phyloP scores from a whole-genome alignment of 495 filamentous ascomycete genomes.

The Hypomontagnella monticulosa region DNA sequence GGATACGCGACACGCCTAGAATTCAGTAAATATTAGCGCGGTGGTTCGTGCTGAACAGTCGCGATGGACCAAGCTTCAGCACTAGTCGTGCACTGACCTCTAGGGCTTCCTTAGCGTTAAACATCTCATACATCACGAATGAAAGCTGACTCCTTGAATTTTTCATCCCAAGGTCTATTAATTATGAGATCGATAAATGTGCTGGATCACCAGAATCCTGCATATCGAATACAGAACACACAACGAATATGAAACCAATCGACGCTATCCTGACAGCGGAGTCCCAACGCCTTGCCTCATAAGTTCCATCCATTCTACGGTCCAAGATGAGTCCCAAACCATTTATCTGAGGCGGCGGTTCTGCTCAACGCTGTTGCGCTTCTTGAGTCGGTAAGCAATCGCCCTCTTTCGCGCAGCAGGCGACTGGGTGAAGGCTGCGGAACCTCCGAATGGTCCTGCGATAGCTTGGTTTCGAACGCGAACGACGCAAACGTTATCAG shows the following conservation, averaged over 20 bases:
- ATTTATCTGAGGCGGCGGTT: slow-evolving; percentile 37
- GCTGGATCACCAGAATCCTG: slow-evolving; percentile 22
- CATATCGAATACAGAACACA: background rate
- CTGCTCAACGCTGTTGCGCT: slow-evolving; percentile 42
- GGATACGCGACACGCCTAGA: background rate
- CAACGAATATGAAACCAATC: slow-evolving; percentile 2
- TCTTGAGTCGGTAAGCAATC: slow-evolving; percentile 56
- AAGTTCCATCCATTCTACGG: slow-evolving; percentile 5
- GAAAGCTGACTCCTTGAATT: background rate
- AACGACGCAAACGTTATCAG: slow-evolving; percentile 65
- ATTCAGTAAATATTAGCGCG: slow-evolving; percentile 1
- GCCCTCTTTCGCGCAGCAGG: slow-evolving; percentile 58
- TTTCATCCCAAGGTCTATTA: background rate
- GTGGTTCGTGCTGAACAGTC: slow-evolving; percentile 17
- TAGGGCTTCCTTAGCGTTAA: too few relatives aligned
- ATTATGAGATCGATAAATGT: background rate
- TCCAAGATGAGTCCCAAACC: background rate
- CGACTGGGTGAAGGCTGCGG: slow-evolving; percentile 60
- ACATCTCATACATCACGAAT: too few relatives aligned
- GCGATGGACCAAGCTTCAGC: slow-evolving; percentile 4
- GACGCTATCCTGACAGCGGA: background rate
- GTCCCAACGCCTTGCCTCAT: slow-evolving; percentile 9
- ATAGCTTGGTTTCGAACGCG: slow-evolving; percentile 64
- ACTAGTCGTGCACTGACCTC: slow-evolving; percentile 9
- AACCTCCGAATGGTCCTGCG: slow-evolving; percentile 70